Conservation (phyloP, 1,139 yeast genomes). For the Geotrichum armillariae region DNA sequence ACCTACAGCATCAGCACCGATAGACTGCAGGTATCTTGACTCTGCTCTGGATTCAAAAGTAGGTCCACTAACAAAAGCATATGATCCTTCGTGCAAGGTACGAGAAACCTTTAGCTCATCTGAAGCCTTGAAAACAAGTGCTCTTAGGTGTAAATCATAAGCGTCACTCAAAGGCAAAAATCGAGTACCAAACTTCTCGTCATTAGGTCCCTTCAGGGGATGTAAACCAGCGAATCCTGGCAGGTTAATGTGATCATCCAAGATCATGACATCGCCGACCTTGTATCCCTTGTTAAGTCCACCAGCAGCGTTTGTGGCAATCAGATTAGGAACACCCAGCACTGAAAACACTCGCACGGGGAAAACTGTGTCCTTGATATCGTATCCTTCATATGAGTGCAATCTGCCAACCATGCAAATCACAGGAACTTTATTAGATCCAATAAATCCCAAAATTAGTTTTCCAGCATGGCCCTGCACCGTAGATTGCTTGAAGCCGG, state of each 20-base stretch:
- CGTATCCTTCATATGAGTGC: constrained; percentile 90
- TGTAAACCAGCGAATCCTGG: constrained; percentile 91
- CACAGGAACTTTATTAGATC: constrained; percentile 69
- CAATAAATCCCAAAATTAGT: constrained; percentile 75
- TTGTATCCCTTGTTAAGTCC: constrained; percentile 65
- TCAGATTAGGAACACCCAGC: constrained; percentile 59
- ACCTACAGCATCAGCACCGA: constrained; percentile 95
- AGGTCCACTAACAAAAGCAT: constrained; percentile 87
- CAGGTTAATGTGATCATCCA: constrained; percentile 82
- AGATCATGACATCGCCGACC: constrained; percentile 90
- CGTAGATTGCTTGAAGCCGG: constrained; percentile 79
- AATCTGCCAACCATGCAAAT: constrained; percentile 92
- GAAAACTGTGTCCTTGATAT: constrained; percentile 75
- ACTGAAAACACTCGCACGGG: constrained; percentile 76
- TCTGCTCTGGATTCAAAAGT: constrained; percentile 94
- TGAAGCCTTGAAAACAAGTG: constrained; percentile 49
- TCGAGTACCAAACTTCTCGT: constrained; percentile 78
- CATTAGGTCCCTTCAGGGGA: constrained; percentile 86
- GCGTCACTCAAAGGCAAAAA: constrained; percentile 90
- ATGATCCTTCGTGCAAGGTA: constrained; percentile 79
- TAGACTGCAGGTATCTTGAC: constrained; percentile 63
- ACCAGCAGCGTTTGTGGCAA: constrained; percentile 94
- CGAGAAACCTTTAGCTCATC: constrained; percentile 55
- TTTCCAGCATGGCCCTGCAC: constrained; percentile 91
- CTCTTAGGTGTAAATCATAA: constrained; percentile 71